phyloP scores from a whole-genome alignment of 116 monocot species.

The Cymodocea nodosa region DNA sequence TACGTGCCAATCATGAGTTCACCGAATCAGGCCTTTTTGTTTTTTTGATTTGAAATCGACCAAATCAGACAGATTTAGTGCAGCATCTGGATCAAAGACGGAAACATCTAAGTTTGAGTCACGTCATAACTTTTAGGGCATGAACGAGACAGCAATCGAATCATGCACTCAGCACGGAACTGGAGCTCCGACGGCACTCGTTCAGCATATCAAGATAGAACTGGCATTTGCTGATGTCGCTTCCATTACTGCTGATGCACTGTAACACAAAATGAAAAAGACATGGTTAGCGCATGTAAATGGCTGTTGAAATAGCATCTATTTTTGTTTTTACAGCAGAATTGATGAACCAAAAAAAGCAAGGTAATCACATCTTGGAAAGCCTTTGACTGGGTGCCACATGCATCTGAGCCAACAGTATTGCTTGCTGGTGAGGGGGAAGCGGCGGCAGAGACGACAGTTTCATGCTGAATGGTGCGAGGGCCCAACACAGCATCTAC shows the following conservation, averaged over 20 bases:
- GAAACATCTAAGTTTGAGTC: too few species aligned
- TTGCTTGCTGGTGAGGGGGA: constrained; percentile 9
- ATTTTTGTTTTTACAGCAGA: not conserved
- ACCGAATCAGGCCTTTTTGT: too few species aligned
- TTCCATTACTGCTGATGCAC: constrained; percentile 48
- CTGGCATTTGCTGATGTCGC: constrained; percentile 71
- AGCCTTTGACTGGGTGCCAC: constrained; percentile 55
- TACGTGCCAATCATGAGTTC: too few species aligned
- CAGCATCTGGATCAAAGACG: too few species aligned
- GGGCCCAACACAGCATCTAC: constrained; percentile 60
- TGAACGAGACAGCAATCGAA: too few species aligned
- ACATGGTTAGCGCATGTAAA: not conserved
- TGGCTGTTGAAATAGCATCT: not conserved
- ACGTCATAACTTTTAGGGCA: too few species aligned
- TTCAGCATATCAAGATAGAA: constrained; percentile 64
- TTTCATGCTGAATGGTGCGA: constrained; percentile 50
- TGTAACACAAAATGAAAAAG: constrained; percentile 9
- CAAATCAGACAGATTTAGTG: too few species aligned
- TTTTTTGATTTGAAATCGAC: too few species aligned
- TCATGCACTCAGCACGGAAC: constrained; percentile 7
- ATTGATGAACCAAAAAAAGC: not conserved
- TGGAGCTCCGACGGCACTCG: constrained; percentile 38
- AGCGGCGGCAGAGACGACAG: constrained; percentile 18
- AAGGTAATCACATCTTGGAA: constrained; percentile 58
- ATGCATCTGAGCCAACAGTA: constrained; percentile 26